These are phyloP conservation scores for Adansonia digitata DNA, from an alignment of 345 rosid species.

Conservation along the genomic window DNA sequence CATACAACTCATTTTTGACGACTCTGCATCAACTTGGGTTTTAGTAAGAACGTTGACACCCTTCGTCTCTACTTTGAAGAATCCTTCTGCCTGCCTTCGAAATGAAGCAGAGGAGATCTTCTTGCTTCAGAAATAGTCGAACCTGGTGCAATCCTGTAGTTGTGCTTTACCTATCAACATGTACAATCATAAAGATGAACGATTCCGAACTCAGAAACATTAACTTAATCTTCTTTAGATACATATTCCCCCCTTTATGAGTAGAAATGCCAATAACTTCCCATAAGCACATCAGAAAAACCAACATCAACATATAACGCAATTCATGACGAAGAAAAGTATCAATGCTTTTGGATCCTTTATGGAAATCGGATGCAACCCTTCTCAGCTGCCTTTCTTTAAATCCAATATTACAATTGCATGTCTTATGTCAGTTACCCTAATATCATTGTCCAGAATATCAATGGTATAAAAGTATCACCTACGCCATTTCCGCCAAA, in stretches of 20 bases:
- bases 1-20: slow-evolving; percentile 66
- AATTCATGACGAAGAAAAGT: neutral
- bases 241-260: too few species aligned
- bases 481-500: neutral
- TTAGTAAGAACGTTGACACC: slow-evolving; percentile 42
- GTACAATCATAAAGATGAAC: slow-evolving; percentile 16
- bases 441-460: slow-evolving; percentile 5
- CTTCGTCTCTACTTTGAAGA: slow-evolving; percentile 43
- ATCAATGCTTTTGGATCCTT: neutral
- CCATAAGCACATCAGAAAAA: neutral
- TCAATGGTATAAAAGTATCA: neutral
- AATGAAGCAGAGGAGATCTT: slow-evolving; percentile 35
- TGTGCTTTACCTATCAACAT: slow-evolving; percentile 67
- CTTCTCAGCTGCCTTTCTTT: neutral
- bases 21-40: slow-evolving; percentile 50
- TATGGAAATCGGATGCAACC: slow-evolving; percentile 1
- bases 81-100: slow-evolving; percentile 57
- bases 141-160: slow-evolving; percentile 52
- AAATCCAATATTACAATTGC: neutral
- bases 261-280: neutral
- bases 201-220: neutral
- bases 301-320: neutral
- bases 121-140: slow-evolving; percentile 39
- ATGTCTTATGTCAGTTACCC: neutral
- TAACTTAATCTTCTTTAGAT: neutral